phyloP scores from a whole-genome alignment of 2,329 filamentous ascomycete species.

The Blastomyces percursus region DNA sequence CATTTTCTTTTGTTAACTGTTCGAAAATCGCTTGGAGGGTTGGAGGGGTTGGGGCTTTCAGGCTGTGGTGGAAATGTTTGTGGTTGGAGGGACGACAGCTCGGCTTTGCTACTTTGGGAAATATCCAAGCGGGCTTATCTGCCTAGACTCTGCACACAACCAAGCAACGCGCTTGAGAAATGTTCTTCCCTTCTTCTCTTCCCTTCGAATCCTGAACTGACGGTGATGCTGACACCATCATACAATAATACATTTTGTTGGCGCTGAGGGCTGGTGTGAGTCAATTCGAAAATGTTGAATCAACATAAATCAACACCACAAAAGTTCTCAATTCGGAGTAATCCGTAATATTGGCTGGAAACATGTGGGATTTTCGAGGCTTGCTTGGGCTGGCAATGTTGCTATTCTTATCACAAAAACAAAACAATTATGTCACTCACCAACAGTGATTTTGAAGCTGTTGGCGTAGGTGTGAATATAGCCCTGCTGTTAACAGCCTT shows the following conservation, averaged over 20 bases:
- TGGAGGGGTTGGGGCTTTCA: not conserved
- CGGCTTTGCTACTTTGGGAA: not conserved
- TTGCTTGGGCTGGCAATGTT: not conserved
- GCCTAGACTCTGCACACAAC: too few species aligned
- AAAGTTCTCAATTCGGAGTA: not conserved
- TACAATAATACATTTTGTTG: not conserved
- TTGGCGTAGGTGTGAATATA: too few species aligned
- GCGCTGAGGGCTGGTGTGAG: too few species aligned
- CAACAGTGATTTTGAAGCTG: too few species aligned
- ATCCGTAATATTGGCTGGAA: too few species aligned
- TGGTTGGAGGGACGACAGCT: not conserved
- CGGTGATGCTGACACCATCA: too few species aligned
- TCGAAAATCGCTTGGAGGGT: not conserved
- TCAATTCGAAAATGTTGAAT: not conserved
- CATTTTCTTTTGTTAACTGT: not conserved
- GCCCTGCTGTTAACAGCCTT: not conserved
- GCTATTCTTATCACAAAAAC: not conserved
- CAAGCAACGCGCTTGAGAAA: too few species aligned
- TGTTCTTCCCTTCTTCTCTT: too few species aligned
- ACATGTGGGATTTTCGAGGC: not conserved
- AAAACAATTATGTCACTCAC: not conserved
- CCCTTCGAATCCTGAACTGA: too few species aligned
- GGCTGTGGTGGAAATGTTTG: not conserved
- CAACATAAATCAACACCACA: not conserved
- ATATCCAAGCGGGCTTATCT: too few species aligned